Evolutionary conservation across 306 rosid genomes (phyloP).

Genomic region (Sesbania bispinosa): DNA sequence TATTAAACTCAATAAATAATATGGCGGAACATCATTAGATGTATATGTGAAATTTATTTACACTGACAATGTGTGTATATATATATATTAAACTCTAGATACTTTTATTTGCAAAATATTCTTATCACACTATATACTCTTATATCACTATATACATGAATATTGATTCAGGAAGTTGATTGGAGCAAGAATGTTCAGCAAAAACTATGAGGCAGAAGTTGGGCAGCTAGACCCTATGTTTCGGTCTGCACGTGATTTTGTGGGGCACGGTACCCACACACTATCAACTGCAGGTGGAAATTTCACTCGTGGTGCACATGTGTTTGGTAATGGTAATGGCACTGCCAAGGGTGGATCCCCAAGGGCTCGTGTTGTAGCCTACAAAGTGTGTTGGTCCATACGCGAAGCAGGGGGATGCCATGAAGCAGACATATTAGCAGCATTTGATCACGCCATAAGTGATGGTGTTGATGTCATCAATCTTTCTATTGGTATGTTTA

Average conservation of each 20-base stretch:
- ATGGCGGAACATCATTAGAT: too few species aligned
- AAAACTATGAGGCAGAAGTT: slow-evolving; percentile 23
- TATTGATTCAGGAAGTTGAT: slow-evolving; percentile 56
- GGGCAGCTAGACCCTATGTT: slow-evolving; percentile 1
- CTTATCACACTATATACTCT: too few species aligned
- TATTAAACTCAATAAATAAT: too few species aligned
- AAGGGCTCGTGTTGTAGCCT: slow-evolving; percentile 58
- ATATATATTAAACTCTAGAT: too few species aligned
- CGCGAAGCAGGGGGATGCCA: slow-evolving; percentile 31
- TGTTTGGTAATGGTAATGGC: slow-evolving; percentile 62
- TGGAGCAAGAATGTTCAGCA: slow-evolving; percentile 59
- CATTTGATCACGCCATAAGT: slow-evolving; percentile 53
- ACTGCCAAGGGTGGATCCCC: slow-evolving; percentile 88
- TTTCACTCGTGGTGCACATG: slow-evolving; percentile 33
- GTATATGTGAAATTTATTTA: too few species aligned
- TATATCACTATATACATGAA: too few species aligned
- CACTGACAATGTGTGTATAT: too few species aligned
- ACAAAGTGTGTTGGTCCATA: slow-evolving; percentile 69
- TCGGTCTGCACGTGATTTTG: slow-evolving; percentile 46
- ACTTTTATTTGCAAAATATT: too few species aligned
- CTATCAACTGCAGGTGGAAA: slow-evolving; percentile 70
- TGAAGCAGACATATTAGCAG: slow-evolving; percentile 62
- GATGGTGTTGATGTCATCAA: slow-evolving; percentile 67
- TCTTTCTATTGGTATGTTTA: slow-evolving; percentile 42
- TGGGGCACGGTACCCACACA: slow-evolving; percentile 74